These are phyloP conservation scores for Tolypocladium guangdongense DNA, from an alignment of 2,329 filamentous ascomycete genomes.

Conservation along the genomic window DNA sequence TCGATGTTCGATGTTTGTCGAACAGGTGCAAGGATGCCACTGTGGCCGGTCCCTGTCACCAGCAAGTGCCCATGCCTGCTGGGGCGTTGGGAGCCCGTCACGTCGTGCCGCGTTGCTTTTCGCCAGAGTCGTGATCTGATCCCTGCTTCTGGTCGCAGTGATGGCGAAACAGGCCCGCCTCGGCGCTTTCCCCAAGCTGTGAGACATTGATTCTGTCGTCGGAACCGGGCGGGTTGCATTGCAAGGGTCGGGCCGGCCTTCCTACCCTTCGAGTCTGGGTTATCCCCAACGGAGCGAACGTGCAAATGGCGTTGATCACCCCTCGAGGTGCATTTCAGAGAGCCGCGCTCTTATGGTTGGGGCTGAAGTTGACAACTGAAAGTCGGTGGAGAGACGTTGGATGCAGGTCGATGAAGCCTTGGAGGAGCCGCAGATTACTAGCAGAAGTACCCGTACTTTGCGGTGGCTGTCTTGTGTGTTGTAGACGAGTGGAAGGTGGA, in stretches of 20 bases:
- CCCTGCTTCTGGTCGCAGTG: background rate
- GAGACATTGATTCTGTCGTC: background rate
- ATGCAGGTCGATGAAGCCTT: background rate
- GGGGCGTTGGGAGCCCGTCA: background rate
- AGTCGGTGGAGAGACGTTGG: background rate
- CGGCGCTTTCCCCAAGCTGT: background rate
- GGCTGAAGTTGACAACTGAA: background rate
- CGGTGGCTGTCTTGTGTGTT: background rate
- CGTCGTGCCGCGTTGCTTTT: background rate
- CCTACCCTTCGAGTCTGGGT: background rate
- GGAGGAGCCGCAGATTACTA: too few relatives aligned
- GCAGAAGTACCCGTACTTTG: too few relatives aligned
- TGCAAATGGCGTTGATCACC: background rate
- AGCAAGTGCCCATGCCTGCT: background rate
- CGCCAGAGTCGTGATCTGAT: background rate
- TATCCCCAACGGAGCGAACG: background rate
- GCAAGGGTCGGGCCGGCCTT: background rate
- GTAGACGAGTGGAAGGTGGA: background rate
- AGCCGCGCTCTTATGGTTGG: background rate
- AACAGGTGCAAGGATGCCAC: background rate
- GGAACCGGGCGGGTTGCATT: background rate
- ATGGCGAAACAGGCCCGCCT: background rate
- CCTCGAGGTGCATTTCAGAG: background rate
- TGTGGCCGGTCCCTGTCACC: background rate
- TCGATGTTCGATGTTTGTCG: too few relatives aligned